Evolutionary conservation across 1,139 yeast genomes (phyloP), one percentile per base, ranked within the genome.

Genomic region (Hyphopichia pseudoburtonii): DNA sequence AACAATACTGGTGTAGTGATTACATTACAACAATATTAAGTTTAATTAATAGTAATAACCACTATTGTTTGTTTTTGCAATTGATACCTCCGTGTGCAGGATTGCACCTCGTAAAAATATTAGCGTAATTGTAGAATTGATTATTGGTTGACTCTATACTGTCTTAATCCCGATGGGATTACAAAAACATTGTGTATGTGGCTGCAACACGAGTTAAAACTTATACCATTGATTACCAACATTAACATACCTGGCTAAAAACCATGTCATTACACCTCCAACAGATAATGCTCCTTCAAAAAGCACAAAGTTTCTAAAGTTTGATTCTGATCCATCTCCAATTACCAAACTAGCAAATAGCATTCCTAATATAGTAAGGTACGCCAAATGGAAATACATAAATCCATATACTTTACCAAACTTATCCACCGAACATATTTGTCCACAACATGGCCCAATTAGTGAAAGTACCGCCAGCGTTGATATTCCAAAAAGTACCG

Each of bases 401-500:
- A 86, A 81, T 0, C 89, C 86, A 51, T 79, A 83, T 19, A 85
- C 70, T 49, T 75, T 79, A 21, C 90, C 90, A 48, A 82, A 82
- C 39, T 73, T 75, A 30, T 78, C 78, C 2, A 83, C 78, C 34
- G 72, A 72, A 30, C 87, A 79, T 16, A 84, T 78, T 54, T 82
- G 88, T 1, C 81, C 76, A 39, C 76, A 65, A 40, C 80, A 65
- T n/a, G 66, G 62, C 15, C 64, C 65, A 35, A 62, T 61, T n/a
- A 62, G 45, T 11, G 64, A 54, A 15, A 62, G 47, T 9, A 56
- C 60, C 3, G 66, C 60, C 8, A 64, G 57, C 1, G 62, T 52
- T n/a, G 61, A 46, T 9, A 60, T 43, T 8, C 68, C 68, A 43
- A 59, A 62, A 8, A 60, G 41, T 3, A 57, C 50, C 3, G 57